phyloP scores from a whole-genome alignment of 805 yeast genomes.

The Jamesozyma piceae region DNA sequence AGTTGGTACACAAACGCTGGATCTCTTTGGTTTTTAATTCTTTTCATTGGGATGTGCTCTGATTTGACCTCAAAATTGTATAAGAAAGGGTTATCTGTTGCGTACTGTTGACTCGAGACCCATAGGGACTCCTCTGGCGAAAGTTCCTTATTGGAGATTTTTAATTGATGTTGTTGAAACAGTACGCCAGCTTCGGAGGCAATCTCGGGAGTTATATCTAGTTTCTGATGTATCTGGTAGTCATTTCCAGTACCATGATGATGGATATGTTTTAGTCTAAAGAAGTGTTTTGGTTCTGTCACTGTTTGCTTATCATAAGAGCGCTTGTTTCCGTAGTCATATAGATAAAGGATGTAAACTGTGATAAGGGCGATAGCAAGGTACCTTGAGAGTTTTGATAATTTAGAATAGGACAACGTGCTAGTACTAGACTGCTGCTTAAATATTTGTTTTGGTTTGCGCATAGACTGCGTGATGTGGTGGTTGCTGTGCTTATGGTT shows the following conservation, averaged over 20 bases:
- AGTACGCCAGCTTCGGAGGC: conserved; percentile 11
- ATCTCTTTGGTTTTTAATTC: conserved; percentile 38
- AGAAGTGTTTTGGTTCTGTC: no score
- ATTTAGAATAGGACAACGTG: no score
- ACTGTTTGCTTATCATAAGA: no score
- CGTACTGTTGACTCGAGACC: conserved; percentile 12
- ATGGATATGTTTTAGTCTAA: conserved; percentile 17
- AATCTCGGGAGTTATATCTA: conserved; percentile 15
- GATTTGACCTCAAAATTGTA: conserved; percentile 13
- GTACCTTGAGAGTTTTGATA: no score
- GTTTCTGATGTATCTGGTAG: conserved; percentile 10
- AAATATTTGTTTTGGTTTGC: no score
- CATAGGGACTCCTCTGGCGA: conserved; percentile 13
- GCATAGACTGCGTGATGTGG: no score
- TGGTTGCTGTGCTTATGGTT: no score
- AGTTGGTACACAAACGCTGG: conserved; percentile 47
- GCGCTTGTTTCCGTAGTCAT: no score
- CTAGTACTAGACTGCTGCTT: no score
- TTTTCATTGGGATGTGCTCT: conserved; percentile 16
- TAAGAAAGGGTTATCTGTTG: conserved; percentile 21
- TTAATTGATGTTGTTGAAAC: conserved; percentile 7
- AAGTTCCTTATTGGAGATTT: neutral
- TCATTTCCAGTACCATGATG: conserved; percentile 18
- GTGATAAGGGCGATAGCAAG: no score
- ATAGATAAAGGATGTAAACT: no score